These are phyloP conservation scores for Yamadazyma sp. DNA, from an alignment of 805 yeast genomes.

Conservation along the genomic window DNA sequence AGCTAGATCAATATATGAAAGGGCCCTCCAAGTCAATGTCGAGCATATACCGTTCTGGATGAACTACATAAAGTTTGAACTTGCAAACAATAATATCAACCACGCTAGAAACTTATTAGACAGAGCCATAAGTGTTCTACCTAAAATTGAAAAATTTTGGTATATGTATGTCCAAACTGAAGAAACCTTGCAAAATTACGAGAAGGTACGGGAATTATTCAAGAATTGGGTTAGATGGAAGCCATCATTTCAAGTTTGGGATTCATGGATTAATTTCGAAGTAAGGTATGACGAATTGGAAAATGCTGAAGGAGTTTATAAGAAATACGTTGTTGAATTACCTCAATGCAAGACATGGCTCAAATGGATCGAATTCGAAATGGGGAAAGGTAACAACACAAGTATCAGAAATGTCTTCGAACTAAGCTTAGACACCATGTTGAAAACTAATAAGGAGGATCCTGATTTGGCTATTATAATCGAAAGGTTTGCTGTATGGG, in stretches of 20 bases:
- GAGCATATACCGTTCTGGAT: conserved; percentile 83
- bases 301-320: conserved; percentile 57
- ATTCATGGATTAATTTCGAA: conserved; percentile 70
- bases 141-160: conserved; percentile 85
- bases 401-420: conserved; percentile 64
- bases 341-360: conserved; percentile 57
- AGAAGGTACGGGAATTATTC: conserved; percentile 62
- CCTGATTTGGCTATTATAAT: conserved; percentile 33
- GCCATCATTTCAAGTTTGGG: conserved; percentile 70
- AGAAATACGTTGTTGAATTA: conserved; percentile 43
- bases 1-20: conserved; percentile 83
- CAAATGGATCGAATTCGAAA: conserved; percentile 72
- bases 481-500: conserved; percentile 69
- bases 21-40: conserved; percentile 76
- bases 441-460: conserved; percentile 19
- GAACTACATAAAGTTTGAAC: conserved; percentile 75
- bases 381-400: conserved; percentile 27
- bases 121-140: conserved; percentile 69
- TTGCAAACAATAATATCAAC: conserved; percentile 67
- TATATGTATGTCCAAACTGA: conserved; percentile 77
- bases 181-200: conserved; percentile 65
- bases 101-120: conserved; percentile 87
- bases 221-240: conserved; percentile 80
- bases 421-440: conserved; percentile 57
- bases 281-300: conserved; percentile 55